These are phyloP conservation scores for Misopates orontium DNA, from an alignment of 257 asterid species.

Conservation along the genomic window DNA sequence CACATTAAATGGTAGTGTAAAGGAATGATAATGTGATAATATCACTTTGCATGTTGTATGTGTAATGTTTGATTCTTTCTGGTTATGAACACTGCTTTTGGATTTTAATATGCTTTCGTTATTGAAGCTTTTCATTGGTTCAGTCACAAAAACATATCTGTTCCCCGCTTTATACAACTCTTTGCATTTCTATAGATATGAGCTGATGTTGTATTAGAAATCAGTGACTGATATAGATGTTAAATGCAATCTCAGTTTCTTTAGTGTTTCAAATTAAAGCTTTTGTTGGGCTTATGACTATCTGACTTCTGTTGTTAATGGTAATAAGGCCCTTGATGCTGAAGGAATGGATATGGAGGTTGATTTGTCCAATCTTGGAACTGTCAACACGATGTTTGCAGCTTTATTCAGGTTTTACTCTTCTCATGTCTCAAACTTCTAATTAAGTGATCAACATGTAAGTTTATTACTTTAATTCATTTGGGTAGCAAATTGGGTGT, in stretches of 20 bases:
- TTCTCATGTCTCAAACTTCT: conserved; percentile 4
- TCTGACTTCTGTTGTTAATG: conserved; percentile 32
- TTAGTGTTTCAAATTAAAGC: neutral
- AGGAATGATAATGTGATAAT: neutral
- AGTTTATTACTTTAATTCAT: conserved; percentile 25
- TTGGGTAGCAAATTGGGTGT: conserved; percentile 88
- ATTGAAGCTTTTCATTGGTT: neutral
- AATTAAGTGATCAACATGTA: conserved; percentile 20
- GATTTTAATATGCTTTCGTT: neutral
- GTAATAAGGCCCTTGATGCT: conserved; percentile 77
- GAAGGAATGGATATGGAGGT: conserved; percentile 99
- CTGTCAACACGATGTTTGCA: conserved; percentile 98
- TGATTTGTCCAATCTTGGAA: conserved; percentile 98
- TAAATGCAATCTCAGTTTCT: conserved; percentile 1
- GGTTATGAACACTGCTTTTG: neutral
- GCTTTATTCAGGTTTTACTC: conserved; percentile 87
- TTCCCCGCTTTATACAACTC: neutral
- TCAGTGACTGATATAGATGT: neutral
- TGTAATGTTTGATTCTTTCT: neutral
- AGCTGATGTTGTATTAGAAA: neutral
- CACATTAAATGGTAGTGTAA: neutral
- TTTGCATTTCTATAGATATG: neutral
- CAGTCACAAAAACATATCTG: neutral
- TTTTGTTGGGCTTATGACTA: conserved; percentile 18
- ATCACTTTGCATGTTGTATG: neutral